Conservation (phyloP, 257 asterid genomes). For the Nicotiana tomentosiformis region DNA sequence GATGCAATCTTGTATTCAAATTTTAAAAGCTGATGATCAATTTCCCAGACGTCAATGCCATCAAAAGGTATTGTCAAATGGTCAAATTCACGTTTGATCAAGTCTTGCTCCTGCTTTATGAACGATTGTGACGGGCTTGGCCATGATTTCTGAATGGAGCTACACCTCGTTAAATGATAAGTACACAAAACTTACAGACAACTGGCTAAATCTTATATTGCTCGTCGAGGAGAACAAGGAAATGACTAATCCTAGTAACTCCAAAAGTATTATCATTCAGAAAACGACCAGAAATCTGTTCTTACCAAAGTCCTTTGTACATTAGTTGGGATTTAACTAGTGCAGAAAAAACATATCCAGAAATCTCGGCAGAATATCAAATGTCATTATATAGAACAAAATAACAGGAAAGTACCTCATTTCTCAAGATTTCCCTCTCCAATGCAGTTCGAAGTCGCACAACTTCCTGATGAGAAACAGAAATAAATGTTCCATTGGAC, state of each 20-base stretch:
- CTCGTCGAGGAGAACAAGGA: background rate
- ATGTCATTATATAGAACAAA: background rate
- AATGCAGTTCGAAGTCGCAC: slow-evolving; percentile 67
- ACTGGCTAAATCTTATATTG: background rate
- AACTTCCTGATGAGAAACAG: slow-evolving; percentile 56
- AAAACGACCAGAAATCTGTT: background rate
- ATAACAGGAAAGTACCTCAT: slow-evolving; percentile 48
- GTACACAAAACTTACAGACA: background rate
- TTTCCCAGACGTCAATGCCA: slow-evolving; percentile 52
- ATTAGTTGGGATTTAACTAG: background rate
- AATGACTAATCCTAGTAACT: background rate
- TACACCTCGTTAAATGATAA: background rate
- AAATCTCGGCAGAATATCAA: background rate
- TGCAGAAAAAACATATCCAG: background rate
- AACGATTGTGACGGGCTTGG: slow-evolving; percentile 17
- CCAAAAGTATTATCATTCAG: background rate
- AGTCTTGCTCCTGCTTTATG: slow-evolving; percentile 15
- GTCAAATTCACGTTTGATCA: slow-evolving; percentile 33
- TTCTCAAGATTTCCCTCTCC: slow-evolving; percentile 56
- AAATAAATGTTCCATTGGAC: slow-evolving; percentile 7
- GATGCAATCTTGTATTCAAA: slow-evolving; percentile 40
- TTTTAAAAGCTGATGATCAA: slow-evolving; percentile 33
- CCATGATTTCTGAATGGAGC: slow-evolving; percentile 25
- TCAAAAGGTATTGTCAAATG: slow-evolving; percentile 42
- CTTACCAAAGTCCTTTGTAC: background rate